A percentile compares a stretch with the other conserved stretches of the same genome.
phyloP scores from a whole-genome alignment of 768 basidiomycete genomes.

The Butyriboletus loyo region DNA sequence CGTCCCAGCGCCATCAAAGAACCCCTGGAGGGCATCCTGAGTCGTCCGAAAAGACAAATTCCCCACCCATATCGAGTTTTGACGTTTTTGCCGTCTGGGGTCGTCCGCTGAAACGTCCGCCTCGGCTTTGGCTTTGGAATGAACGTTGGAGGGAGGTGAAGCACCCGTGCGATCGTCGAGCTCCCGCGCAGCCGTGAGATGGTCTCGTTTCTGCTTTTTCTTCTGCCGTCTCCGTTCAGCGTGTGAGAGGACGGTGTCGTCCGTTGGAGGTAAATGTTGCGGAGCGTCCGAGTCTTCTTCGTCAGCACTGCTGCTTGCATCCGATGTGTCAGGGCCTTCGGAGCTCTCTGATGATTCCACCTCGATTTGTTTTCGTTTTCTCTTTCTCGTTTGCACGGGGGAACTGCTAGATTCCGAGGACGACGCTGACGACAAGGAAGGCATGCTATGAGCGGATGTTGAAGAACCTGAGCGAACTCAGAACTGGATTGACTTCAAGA shows the following conservation, averaged over 20 bases:
- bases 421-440: constrained; percentile 24
- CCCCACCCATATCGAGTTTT: constrained; percentile 94
- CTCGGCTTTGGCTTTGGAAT: background rate
- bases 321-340: constrained; percentile 28
- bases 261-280: background rate
- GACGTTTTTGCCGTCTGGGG: constrained; percentile 45
- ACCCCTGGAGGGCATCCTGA: constrained; percentile 59
- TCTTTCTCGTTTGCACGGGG: constrained; percentile 23
- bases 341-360: constrained; percentile 13
- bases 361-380: constrained; percentile 21
- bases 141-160: background rate
- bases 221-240: constrained; percentile 67
- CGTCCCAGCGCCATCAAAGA: constrained; percentile 71
- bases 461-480: background rate
- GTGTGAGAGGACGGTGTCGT: constrained; percentile 62
- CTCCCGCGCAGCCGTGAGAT: constrained; percentile 31
- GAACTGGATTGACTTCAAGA: background rate
- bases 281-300: constrained; percentile 7
- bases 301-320: constrained; percentile 3
- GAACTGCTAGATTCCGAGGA: constrained; percentile 34
- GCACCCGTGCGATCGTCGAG: constrained; percentile 25
- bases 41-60: constrained; percentile 92
- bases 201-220: constrained; percentile 36
- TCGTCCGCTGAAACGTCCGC: background rate
- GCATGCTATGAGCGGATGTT: constrained; percentile 4